A percentile compares a stretch with the other conserved stretches of the same genome.
phyloP scores from a whole-genome alignment of 2,329 filamentous ascomycete genomes.

The Plectosphaerella plurivora region DNA sequence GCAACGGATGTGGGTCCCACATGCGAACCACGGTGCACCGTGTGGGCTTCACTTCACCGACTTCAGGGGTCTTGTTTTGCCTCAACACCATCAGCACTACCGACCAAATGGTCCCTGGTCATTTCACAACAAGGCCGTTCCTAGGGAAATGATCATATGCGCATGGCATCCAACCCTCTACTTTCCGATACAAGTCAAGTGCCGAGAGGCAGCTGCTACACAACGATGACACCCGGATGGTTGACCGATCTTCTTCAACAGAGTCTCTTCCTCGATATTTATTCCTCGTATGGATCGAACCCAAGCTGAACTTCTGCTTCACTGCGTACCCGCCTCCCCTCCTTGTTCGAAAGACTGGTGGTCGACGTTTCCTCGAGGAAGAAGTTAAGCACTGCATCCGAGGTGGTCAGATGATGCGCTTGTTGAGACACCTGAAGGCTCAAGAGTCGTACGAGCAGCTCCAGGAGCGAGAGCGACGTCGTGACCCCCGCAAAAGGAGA shows the following conservation, averaged over 20 bases:
- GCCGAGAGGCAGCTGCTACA: too few species aligned
- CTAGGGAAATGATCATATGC: too few species aligned
- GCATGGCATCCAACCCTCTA: too few species aligned
- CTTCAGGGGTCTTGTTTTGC: too few species aligned
- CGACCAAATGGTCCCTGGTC: constrained; percentile 9
- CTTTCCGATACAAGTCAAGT: too few species aligned
- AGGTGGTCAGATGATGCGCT: constrained; percentile 80
- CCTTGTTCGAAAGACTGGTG: constrained; percentile 42
- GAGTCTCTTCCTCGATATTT: too few species aligned
- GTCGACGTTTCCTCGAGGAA: constrained; percentile 65
- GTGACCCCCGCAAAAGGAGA: constrained; percentile 49
- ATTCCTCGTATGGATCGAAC: constrained; percentile 52
- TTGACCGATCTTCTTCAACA: too few species aligned
- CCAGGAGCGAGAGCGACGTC: constrained; percentile 68
- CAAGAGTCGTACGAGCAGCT: constrained; percentile 81
- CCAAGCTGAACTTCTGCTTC: constrained; percentile 46
- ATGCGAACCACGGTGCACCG: too few species aligned
- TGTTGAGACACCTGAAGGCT: constrained; percentile 92
- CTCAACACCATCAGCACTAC: too few species aligned
- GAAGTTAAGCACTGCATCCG: constrained; percentile 83
- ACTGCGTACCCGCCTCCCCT: constrained; percentile 35
- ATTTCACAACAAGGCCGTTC: too few species aligned
- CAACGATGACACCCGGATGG: too few species aligned
- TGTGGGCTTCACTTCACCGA: too few species aligned
- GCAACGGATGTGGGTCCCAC: constrained; percentile 14